Evolutionary conservation across 2,329 filamentous ascomycete genomes (phyloP).

Genomic region (Pestalotiopsis sp.): DNA sequence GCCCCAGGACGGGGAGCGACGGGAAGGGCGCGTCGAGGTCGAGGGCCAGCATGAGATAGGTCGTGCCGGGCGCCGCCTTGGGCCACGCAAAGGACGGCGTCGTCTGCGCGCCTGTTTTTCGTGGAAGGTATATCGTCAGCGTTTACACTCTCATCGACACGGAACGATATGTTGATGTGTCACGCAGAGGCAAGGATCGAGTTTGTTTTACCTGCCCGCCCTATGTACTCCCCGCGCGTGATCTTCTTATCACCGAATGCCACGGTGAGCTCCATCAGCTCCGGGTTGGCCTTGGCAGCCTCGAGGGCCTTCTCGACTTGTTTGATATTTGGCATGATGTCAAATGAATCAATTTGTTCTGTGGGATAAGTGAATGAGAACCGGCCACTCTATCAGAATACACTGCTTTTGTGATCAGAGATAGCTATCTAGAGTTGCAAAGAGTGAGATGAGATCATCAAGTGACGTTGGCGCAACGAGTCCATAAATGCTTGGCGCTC

Average conservation of each 20-base stretch:
- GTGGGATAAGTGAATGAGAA: too few species aligned
- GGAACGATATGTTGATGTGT: too few species aligned
- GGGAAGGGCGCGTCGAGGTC: slow-evolving; percentile 12
- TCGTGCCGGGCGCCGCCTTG: slow-evolving; percentile 8
- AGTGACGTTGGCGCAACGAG: neutral
- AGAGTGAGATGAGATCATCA: neutral
- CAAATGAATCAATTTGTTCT: neutral
- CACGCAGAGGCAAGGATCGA: neutral
- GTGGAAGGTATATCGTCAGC: neutral
- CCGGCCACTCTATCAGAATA: neutral
- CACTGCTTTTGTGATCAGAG: neutral
- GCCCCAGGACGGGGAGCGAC: slow-evolving; percentile 9
- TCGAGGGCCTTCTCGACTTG: slow-evolving; percentile 8
- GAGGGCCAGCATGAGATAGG: slow-evolving; percentile 5
- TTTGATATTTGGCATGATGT: slow-evolving; percentile 4
- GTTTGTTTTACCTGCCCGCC: neutral
- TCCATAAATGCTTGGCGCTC: neutral
- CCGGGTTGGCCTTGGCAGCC: neutral
- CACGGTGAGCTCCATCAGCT: slow-evolving; percentile 5
- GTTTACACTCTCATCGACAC: neutral
- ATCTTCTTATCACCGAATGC: slow-evolving; percentile 4
- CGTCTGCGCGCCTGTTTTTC: neutral
- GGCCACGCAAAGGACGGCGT: slow-evolving; percentile 2
- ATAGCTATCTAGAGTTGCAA: neutral
- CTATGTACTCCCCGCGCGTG: slow-evolving; percentile 6